Evolutionary conservation across 208 protist species (phyloP).

Genomic region (Trypanosoma melophagium): DNA sequence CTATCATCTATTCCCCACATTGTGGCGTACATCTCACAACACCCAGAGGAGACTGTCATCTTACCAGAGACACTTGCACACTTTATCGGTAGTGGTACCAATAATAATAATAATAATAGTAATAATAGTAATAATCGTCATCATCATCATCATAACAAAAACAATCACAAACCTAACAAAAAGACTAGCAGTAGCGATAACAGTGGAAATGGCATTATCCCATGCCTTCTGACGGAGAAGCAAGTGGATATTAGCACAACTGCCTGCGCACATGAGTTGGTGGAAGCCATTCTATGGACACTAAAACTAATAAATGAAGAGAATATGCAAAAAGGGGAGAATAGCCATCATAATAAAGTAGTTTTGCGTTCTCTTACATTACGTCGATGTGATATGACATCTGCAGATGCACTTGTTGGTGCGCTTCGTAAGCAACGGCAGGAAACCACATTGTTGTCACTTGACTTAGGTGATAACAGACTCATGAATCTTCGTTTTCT

Average conservation of each 20-base stretch:
- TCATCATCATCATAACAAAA: background rate
- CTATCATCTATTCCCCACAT: slow-evolving; percentile 62
- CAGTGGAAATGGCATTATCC: slow-evolving; percentile 5
- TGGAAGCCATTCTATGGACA: slow-evolving; percentile 63
- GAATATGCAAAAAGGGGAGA: background rate
- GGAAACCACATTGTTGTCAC: slow-evolving; percentile 51
- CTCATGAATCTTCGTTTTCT: slow-evolving; percentile 80
- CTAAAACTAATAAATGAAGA: slow-evolving; percentile 37
- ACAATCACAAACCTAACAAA: background rate
- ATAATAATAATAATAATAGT: background rate
- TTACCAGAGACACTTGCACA: slow-evolving; percentile 38
- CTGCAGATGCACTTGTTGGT: slow-evolving; percentile 57
- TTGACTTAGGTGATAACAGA: slow-evolving; percentile 78
- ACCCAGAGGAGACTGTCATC: slow-evolving; percentile 33
- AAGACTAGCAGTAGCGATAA: background rate
- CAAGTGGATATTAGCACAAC: slow-evolving; percentile 66
- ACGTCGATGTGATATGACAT: slow-evolving; percentile 50
- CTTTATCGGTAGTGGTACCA: slow-evolving; percentile 34
- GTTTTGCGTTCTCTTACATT: slow-evolving; percentile 54
- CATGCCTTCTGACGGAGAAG: slow-evolving; percentile 52
- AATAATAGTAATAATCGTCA: slow-evolving; percentile 5
- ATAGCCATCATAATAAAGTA: slow-evolving; percentile 2
- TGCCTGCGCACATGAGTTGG: slow-evolving; percentile 54
- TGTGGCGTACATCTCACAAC: slow-evolving; percentile 48
- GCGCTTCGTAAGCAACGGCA: slow-evolving; percentile 62